phyloP scores from a whole-genome alignment of 2,329 filamentous ascomycete genomes.

The Xylaria sp. region DNA sequence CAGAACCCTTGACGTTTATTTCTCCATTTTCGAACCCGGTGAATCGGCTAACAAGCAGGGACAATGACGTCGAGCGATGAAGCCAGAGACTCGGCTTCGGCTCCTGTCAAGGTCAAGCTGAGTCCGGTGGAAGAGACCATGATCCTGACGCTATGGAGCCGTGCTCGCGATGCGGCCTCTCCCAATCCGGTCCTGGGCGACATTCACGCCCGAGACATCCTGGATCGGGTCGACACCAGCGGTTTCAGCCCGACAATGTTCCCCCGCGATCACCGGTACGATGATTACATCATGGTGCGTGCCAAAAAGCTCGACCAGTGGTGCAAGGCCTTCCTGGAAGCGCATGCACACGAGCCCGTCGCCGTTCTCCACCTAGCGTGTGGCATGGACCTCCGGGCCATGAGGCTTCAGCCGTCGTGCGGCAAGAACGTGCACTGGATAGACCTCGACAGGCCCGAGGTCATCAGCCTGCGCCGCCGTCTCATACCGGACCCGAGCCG shows the following conservation, averaged over 20 bases:
- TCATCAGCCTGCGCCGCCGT: slow-evolving; percentile 37
- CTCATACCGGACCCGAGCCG: slow-evolving; percentile 34
- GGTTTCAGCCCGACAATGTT: slow-evolving; percentile 34
- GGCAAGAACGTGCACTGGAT: slow-evolving; percentile 38
- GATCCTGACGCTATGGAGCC: slow-evolving; percentile 35
- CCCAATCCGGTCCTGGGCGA: slow-evolving; percentile 37
- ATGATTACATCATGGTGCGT: slow-evolving; percentile 36
- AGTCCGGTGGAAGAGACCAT: slow-evolving; percentile 40
- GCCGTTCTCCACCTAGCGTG: slow-evolving; percentile 43
- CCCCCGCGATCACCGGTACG: slow-evolving; percentile 33
- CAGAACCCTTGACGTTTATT: background rate
- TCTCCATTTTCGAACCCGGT: background rate
- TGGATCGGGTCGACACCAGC: slow-evolving; percentile 39
- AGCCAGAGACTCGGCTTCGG: background rate
- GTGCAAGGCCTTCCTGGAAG: slow-evolving; percentile 39
- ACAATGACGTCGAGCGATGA: slow-evolving; percentile 14
- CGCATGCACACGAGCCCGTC: slow-evolving; percentile 35
- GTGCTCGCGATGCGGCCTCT: slow-evolving; percentile 35
- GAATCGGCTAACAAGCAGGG: background rate
- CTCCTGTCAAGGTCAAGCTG: slow-evolving; percentile 34
- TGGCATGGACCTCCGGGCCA: slow-evolving; percentile 40
- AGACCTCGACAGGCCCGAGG: slow-evolving; percentile 41
- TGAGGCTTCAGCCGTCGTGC: slow-evolving; percentile 30
- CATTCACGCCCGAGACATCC: slow-evolving; percentile 31
- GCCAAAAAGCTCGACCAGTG: slow-evolving; percentile 39